Evolutionary conservation across 495 filamentous ascomycete genomes (phyloP).

Genomic region (Tuber indicum): DNA sequence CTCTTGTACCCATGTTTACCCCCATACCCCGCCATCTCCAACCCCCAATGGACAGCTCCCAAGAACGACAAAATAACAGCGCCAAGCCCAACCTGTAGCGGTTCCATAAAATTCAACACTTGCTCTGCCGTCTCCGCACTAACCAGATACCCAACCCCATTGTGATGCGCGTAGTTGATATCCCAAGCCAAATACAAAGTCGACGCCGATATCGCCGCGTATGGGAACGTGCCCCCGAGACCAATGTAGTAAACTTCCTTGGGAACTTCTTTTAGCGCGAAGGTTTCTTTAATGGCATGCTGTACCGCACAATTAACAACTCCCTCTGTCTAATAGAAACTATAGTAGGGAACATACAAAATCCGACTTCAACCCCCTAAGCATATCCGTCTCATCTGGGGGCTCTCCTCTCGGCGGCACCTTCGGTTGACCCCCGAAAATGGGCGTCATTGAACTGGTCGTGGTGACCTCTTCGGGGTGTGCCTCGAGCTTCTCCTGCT

Average conservation of each 20-base stretch:
- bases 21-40: slow-evolving; percentile 71
- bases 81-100: slow-evolving; percentile 86
- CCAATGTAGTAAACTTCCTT: slow-evolving; percentile 74
- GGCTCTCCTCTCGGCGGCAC: slow-evolving; percentile 34
- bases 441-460: slow-evolving; percentile 52
- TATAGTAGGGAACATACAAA: slow-evolving; percentile 53
- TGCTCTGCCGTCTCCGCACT: slow-evolving; percentile 64
- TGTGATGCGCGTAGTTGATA: slow-evolving; percentile 57
- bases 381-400: slow-evolving; percentile 55
- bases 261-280: slow-evolving; percentile 69
- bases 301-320: slow-evolving; percentile 42
- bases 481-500: slow-evolving; percentile 49
- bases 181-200: slow-evolving; percentile 84
- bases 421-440: slow-evolving; percentile 47
- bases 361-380: slow-evolving; percentile 63
- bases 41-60: slow-evolving; percentile 91
- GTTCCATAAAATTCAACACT: slow-evolving; percentile 74
- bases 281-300: slow-evolving; percentile 81
- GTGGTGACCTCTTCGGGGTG: slow-evolving; percentile 55
- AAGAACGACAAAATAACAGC: slow-evolving; percentile 81
- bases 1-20: slow-evolving; percentile 65
- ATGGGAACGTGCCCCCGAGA: slow-evolving; percentile 82
- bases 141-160: slow-evolving; percentile 60
- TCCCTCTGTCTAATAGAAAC: not conserved
- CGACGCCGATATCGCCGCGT: slow-evolving; percentile 75